Evolutionary conservation across 495 filamentous ascomycete species (phyloP).

Genomic region (Daldinia grandis): DNA sequence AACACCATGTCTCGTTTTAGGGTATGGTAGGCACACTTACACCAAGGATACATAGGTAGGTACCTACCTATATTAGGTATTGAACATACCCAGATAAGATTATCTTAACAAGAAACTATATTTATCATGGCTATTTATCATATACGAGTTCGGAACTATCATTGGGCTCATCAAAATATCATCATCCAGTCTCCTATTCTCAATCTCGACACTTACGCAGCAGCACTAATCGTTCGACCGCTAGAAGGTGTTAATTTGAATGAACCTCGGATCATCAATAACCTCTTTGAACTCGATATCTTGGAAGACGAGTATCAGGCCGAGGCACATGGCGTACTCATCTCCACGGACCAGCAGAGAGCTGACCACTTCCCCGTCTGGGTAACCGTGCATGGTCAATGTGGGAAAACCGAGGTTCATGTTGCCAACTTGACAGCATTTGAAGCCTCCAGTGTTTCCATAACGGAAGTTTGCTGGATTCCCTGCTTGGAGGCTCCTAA

Average conservation of each 20-base stretch:
- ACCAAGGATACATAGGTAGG: neutral
- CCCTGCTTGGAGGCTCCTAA: conserved; percentile 39
- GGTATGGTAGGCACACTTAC: neutral
- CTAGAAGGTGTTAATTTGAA: conserved; percentile 28
- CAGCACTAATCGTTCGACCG: conserved; percentile 20
- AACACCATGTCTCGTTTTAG: neutral
- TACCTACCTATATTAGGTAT: too few relatives aligned
- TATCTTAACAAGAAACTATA: neutral
- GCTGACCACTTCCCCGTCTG: conserved; percentile 28
- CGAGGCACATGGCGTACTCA: conserved; percentile 44
- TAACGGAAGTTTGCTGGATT: conserved; percentile 47
- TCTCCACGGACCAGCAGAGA: conserved; percentile 23
- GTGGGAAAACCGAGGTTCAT: conserved; percentile 16
- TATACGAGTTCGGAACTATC: conserved; percentile 30
- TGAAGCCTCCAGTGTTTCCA: conserved; percentile 21
- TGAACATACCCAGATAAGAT: too few relatives aligned
- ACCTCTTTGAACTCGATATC: conserved; percentile 20
- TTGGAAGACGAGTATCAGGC: conserved; percentile 11
- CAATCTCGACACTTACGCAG: neutral
- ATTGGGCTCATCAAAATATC: conserved; percentile 34
- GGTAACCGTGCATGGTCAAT: conserved; percentile 24
- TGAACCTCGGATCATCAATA: conserved; percentile 30
- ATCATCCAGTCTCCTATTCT: conserved; percentile 30
- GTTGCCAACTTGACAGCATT: conserved; percentile 45
- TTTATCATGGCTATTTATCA: conserved; percentile 25